Conservation (phyloP, 495 filamentous ascomycete species). For the Hyaloscypha variabilis region DNA sequence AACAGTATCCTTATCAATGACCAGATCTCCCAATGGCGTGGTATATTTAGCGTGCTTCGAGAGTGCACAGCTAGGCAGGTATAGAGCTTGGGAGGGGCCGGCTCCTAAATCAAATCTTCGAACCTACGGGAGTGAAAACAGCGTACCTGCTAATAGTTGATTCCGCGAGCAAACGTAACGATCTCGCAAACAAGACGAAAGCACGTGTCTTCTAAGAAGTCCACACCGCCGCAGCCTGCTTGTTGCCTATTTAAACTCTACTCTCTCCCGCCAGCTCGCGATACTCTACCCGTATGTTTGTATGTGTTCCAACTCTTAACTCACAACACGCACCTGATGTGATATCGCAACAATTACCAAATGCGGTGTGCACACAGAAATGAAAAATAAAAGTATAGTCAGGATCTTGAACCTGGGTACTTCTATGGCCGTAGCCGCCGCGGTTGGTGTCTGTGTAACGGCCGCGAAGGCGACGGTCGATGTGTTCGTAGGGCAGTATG, state of each 20-base stretch:
- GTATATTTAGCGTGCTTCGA: conserved; percentile 74
- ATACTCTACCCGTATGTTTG: conserved; percentile 13
- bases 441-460: conserved; percentile 5
- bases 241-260: conserved; percentile 22
- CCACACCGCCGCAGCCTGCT: conserved; percentile 22
- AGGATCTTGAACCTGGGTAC: conserved; percentile 5
- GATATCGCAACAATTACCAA: conserved; percentile 2
- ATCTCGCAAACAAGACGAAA: conserved; percentile 22
- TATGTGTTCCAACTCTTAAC: conserved; percentile 1
- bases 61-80: conserved; percentile 76
- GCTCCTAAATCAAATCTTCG: too few relatives aligned
- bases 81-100: conserved; percentile 89
- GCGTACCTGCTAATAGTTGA: conserved; percentile 19
- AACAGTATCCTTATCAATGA: conserved; percentile 70
- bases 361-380: background rate
- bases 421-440: conserved; percentile 8
- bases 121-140: conserved; percentile 7
- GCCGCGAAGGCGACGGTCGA: conserved; percentile 8
- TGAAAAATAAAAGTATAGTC: background rate
- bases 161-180: conserved; percentile 21
- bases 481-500: conserved; percentile 6
- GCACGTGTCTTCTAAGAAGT: conserved; percentile 20
- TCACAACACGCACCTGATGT: background rate
- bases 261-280: conserved; percentile 16
- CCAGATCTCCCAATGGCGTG: conserved; percentile 83